Evolutionary conservation across 2,329 filamentous ascomycete species (phyloP).

Genomic region (Exophiala mesophila): DNA sequence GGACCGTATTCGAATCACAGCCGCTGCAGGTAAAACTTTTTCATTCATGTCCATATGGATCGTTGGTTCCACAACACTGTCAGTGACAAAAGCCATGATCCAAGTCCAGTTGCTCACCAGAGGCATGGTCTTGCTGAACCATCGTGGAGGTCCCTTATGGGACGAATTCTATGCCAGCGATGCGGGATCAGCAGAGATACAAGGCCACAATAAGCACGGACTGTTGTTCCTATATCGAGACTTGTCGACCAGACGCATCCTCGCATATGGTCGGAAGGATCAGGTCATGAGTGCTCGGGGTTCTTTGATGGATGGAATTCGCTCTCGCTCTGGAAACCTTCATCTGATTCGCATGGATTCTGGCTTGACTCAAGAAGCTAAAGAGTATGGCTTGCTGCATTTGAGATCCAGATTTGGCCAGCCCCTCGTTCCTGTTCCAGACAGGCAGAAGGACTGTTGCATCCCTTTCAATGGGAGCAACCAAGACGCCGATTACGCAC

Average conservation of each 20-base stretch:
- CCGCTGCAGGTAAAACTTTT: not conserved
- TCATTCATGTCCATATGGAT: conserved; percentile 5
- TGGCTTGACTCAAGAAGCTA: conserved; percentile 1
- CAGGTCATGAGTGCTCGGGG: conserved; percentile 3
- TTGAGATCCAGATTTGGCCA: conserved; percentile 6
- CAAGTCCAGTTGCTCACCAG: conserved; percentile 3
- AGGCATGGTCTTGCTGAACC: conserved; percentile 8
- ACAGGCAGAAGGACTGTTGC: not conserved
- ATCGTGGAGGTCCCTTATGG: conserved; percentile 9
- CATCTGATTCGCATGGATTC: conserved; percentile 6
- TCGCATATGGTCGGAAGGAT: conserved; percentile 1
- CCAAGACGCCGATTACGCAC: not conserved
- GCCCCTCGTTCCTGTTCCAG: not conserved
- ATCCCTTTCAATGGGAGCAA: not conserved
- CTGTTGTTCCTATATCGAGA: conserved; percentile 12
- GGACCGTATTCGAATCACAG: conserved; percentile 5
- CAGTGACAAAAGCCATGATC: conserved; percentile 7
- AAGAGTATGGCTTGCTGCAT: conserved; percentile 5
- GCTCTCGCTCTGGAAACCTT: not conserved
- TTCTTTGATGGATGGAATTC: conserved; percentile 1
- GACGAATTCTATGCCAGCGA: conserved; percentile 7
- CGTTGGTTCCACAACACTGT: conserved; percentile 1
- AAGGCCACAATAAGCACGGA: not conserved
- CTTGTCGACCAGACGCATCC: conserved; percentile 4
- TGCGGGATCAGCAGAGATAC: conserved; percentile 6